Base-by-base conservation (phyloP, 2,329 filamentous ascomycete species). In the Neofusicoccum laricinum region DNA sequence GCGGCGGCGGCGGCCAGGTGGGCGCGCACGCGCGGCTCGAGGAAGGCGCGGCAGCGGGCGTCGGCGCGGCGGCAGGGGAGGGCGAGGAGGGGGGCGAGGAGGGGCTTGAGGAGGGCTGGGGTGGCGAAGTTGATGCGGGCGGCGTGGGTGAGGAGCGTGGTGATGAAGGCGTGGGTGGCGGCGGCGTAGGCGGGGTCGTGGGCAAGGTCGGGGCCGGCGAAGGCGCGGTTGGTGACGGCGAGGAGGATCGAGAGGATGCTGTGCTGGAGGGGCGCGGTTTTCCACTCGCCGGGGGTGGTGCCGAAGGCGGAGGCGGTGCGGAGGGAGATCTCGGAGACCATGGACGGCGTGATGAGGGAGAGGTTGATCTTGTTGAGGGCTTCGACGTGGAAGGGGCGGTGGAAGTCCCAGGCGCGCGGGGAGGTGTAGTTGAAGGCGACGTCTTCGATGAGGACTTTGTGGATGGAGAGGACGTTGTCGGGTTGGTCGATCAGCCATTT, bases 301-400 rank as follows among this genome's bases (percentile, higher is more conserved):
- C 57, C 57, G 25, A 61, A 48, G 30, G 30, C 32, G 7, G 4
- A 5, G 41, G n/a, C 57, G 7, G 43, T 25, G 40, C 57, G 43
- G 25, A 19, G 19, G 40, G n/a, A 30, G 40, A 63, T 63, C 14
- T 63, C 61, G 46, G 53, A 32, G 15, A 63, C 17, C 34, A 63
- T 63, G 19, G 21, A 15, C 14, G 25, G 15, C 14, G 61, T 63
- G 45, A 63, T 51, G 15, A 43, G 32, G 34, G 53, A 32, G 32
- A 63, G 61, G 43, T 51, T 50, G 36, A 63, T 50, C 46, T 63
- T 63, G 61, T 63, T 63, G 32, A 63, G 46, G 3, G 61, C 61
- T 19, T 63, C 61, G 46, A 63, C 46, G 46, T 63, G 61, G 46
- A 63, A 63, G 32, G 61, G 45, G 15, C 61, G 61, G 32, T 43